phyloP scores from a whole-genome alignment of 345 rosid species.

The Ceriops zippeliana region DNA sequence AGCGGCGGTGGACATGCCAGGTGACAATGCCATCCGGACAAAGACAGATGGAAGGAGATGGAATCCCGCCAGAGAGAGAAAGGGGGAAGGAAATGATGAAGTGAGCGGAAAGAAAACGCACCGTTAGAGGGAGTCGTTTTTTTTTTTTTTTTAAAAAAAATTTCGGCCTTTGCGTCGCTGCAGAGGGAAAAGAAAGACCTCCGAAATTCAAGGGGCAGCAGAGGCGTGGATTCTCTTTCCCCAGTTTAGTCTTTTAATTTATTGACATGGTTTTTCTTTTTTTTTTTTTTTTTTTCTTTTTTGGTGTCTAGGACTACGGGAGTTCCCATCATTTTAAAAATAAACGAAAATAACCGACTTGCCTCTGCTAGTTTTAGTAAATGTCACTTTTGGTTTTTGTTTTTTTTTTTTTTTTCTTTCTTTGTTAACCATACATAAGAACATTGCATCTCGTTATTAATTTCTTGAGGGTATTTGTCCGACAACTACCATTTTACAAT shows the following conservation, averaged over 20 bases:
- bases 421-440: no score
- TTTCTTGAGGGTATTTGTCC: not conserved
- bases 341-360: no score
- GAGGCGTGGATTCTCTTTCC: slow-evolving; percentile 1
- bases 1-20: slow-evolving; percentile 38
- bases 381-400: no score
- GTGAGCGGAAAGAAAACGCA: not conserved
- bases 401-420: no score
- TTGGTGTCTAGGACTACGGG: no score
- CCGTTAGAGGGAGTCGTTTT: no score
- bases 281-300: no score
- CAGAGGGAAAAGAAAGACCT: not conserved
- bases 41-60: not conserved
- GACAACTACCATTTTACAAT: not conserved
- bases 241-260: not conserved
- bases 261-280: not conserved
- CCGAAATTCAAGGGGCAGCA: not conserved
- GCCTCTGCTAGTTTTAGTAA: no score
- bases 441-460: no score
- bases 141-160: no score
- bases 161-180: no score
- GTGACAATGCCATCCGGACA: slow-evolving; percentile 32
- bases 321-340: not conserved
- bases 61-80: not conserved
- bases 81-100: not conserved